These are phyloP conservation scores for Gloeostereum incarnatum DNA, from an alignment of 768 basidiomycete species.

Conservation along the genomic window DNA sequence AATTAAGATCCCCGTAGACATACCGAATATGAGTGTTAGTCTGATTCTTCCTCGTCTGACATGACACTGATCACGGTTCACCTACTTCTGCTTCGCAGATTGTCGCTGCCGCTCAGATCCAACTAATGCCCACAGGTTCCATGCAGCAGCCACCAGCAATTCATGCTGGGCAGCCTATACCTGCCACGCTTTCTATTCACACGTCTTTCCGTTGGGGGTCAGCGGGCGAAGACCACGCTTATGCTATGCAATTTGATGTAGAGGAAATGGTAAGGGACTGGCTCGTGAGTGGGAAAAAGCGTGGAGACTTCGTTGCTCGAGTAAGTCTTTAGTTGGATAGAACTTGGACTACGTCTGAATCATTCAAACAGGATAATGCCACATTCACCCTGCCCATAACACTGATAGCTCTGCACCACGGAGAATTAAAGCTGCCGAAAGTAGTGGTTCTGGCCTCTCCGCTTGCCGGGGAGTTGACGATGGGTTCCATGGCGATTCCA, in stretches of 20 bases:
- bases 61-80: slow-evolving; percentile 5
- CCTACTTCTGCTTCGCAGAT: slow-evolving; percentile 35
- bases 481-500: slow-evolving; percentile 51
- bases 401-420: slow-evolving; percentile 82
- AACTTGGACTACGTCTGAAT: too few relatives aligned
- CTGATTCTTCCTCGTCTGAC: too few relatives aligned
- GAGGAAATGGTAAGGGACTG: slow-evolving; percentile 78
- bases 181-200: slow-evolving; percentile 52
- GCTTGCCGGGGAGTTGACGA: slow-evolving; percentile 37
- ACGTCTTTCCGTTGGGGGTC: slow-evolving; percentile 77
- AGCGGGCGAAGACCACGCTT: slow-evolving; percentile 28
- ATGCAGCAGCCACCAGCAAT: slow-evolving; percentile 29
- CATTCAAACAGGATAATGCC: slow-evolving; percentile 43
- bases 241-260: slow-evolving; percentile 70
- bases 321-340: slow-evolving; percentile 36
- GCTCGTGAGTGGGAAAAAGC: slow-evolving; percentile 84
- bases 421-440: slow-evolving; percentile 69
- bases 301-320: slow-evolving; percentile 70
- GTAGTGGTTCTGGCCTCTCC: slow-evolving; percentile 57
- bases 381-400: slow-evolving; percentile 57
- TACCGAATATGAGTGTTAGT: slow-evolving; percentile 74
- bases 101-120: slow-evolving; percentile 49
- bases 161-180: slow-evolving; percentile 87
- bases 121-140: slow-evolving; percentile 35
- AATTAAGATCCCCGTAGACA: slow-evolving; percentile 77